Evolutionary conservation across 2,329 filamentous ascomycete genomes (phyloP).

Genomic region (Monascus ruber): DNA sequence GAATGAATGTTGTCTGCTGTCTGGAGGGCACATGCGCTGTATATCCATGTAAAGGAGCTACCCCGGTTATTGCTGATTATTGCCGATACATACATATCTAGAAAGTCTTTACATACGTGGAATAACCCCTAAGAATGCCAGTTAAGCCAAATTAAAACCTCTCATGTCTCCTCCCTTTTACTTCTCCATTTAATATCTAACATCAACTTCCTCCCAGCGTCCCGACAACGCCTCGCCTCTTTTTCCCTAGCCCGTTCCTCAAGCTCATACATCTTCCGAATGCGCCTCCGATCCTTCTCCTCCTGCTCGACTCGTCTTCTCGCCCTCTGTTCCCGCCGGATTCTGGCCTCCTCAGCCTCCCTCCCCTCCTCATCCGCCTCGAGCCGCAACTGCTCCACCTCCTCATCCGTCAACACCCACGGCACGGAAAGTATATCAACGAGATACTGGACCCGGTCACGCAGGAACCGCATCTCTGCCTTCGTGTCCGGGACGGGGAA

Average conservation of each 20-base stretch:
- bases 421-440: constrained; percentile 39
- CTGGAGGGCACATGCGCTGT: too few relatives aligned
- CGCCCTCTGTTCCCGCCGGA: constrained; percentile 16
- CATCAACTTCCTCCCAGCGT: constrained; percentile 19
- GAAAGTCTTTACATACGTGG: background rate
- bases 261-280: constrained; percentile 19
- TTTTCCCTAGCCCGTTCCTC: constrained; percentile 31
- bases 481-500: constrained; percentile 39
- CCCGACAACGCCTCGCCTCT: constrained; percentile 19
- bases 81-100: background rate
- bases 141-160: background rate
- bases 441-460: constrained; percentile 39
- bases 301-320: constrained; percentile 17
- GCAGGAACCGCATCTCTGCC: constrained; percentile 44
- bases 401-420: constrained; percentile 39
- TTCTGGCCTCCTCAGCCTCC: constrained; percentile 26
- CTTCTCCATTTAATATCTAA: constrained; percentile 5
- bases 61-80: too few relatives aligned
- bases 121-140: background rate
- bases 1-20: too few relatives aligned
- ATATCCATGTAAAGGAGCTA: too few relatives aligned
- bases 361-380: constrained; percentile 31
- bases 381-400: constrained; percentile 32
- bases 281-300: constrained; percentile 28
- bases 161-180: background rate